Conservation (phyloP, 2,329 filamentous ascomycete species). For the Aspergillus ibericus region DNA sequence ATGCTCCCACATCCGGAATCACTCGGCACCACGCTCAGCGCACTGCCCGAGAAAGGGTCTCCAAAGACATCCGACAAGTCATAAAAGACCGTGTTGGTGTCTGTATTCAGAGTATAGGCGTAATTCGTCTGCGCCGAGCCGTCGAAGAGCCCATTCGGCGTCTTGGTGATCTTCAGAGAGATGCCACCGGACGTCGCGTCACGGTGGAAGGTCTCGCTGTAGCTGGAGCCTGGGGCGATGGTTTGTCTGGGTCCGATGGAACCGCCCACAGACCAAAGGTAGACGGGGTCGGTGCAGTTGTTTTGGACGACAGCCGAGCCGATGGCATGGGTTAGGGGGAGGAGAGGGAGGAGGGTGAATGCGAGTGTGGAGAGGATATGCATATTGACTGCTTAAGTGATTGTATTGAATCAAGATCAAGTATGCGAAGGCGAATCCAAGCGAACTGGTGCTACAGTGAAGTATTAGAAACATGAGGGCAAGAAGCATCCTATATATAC, state of each 20-base stretch:
- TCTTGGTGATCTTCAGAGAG: slow-evolving; percentile 43
- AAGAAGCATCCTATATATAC: background rate
- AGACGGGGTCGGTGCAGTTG: slow-evolving; percentile 38
- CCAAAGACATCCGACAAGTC: slow-evolving; percentile 47
- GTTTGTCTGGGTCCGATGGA: slow-evolving; percentile 31
- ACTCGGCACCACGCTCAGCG: slow-evolving; percentile 26
- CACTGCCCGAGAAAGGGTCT: slow-evolving; percentile 38
- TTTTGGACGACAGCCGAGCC: slow-evolving; percentile 43
- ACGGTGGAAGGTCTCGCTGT: slow-evolving; percentile 37
- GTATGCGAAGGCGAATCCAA: background rate
- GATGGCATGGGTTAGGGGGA: slow-evolving; percentile 33
- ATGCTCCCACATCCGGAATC: slow-evolving; percentile 27
- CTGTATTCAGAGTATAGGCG: slow-evolving; percentile 41
- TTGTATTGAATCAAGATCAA: background rate
- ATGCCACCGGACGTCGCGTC: slow-evolving; percentile 43
- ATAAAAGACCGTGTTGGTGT: slow-evolving; percentile 38
- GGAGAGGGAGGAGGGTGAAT: slow-evolving; percentile 31
- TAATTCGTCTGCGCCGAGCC: slow-evolving; percentile 41
- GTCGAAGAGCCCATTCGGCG: slow-evolving; percentile 37
- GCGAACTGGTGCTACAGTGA: no score
- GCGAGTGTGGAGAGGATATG: slow-evolving; percentile 31
- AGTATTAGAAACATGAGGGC: background rate
- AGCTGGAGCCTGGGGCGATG: slow-evolving; percentile 33
- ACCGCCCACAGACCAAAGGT: slow-evolving; percentile 42
- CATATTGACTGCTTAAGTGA: slow-evolving; percentile 26